Evolutionary conservation across 805 yeast species (phyloP).

Genomic region (Candida awuae): DNA sequence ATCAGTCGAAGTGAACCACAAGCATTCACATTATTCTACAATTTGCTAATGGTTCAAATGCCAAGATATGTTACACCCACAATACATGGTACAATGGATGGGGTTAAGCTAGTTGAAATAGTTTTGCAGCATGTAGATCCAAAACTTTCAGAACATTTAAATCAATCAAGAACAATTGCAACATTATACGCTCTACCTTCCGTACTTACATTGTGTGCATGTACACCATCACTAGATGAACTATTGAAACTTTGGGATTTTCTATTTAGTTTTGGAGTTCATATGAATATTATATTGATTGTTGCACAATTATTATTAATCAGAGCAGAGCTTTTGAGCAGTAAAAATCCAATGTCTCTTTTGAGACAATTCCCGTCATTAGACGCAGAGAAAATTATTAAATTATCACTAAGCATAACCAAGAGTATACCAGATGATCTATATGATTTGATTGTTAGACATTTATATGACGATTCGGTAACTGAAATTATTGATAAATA

Average conservation of each 20-base stretch:
- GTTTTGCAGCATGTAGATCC: constrained; percentile 69
- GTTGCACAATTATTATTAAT: constrained; percentile 75
- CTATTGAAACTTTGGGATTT: constrained; percentile 83
- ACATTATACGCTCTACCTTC: constrained; percentile 83
- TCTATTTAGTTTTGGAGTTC: constrained; percentile 83
- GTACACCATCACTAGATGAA: constrained; percentile 76
- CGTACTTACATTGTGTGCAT: constrained; percentile 75
- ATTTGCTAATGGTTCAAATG: constrained; percentile 52
- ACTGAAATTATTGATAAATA: constrained; percentile 22
- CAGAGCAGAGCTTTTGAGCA: constrained; percentile 50
- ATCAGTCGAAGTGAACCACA: constrained; percentile 76
- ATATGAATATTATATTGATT: constrained; percentile 74
- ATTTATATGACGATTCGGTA: constrained; percentile 44
- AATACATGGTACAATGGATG: constrained; percentile 75
- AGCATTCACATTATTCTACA: constrained; percentile 66
- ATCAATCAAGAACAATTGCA: constrained; percentile 63
- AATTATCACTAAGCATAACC: constrained; percentile 70
- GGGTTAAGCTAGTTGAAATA: constrained; percentile 62
- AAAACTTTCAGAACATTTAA: constrained; percentile 49
- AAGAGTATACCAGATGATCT: constrained; percentile 63
- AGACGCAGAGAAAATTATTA: constrained; percentile 66
- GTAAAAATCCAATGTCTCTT: constrained; percentile 65
- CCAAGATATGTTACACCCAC: constrained; percentile 76
- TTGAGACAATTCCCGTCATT: constrained; percentile 66
- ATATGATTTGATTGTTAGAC: constrained; percentile 56